These are phyloP conservation scores for Yamadazyma triangularis DNA, from an alignment of 1,139 yeast species.

Conservation along the genomic window DNA sequence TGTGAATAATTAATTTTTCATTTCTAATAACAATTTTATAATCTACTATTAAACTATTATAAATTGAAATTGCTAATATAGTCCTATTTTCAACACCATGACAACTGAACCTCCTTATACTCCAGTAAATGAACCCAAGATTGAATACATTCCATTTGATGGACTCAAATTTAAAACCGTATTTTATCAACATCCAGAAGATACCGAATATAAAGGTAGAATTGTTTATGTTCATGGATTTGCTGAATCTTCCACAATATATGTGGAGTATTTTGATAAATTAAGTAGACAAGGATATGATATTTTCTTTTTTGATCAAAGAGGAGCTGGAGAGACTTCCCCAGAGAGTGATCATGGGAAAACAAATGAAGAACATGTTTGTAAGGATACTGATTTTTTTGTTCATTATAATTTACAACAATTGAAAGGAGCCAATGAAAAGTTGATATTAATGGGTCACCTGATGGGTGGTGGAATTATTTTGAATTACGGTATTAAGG, in stretches of 20 bases:
- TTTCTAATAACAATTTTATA: no score
- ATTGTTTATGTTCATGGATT: constrained; percentile 77
- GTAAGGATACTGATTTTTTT: constrained; percentile 67
- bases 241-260: constrained; percentile 57
- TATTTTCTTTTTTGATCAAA: constrained; percentile 73
- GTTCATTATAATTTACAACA: constrained; percentile 32
- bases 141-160: constrained; percentile 26
- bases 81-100: background rate
- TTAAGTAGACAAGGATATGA: constrained; percentile 64
- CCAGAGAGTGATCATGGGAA: constrained; percentile 56
- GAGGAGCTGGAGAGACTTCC: constrained; percentile 83
- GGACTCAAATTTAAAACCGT: constrained; percentile 38
- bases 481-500: constrained; percentile 69
- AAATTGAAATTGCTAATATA: no score
- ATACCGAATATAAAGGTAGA: constrained; percentile 44
- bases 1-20: no score
- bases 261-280: constrained; percentile 55
- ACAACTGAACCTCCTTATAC: constrained; percentile 26
- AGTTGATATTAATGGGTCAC: constrained; percentile 69
- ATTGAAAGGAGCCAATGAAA: constrained; percentile 22
- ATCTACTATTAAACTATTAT: no score
- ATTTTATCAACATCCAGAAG: constrained; percentile 36
- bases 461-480: constrained; percentile 96
- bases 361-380: constrained; percentile 61
- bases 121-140: constrained; percentile 26